Base-by-base conservation (phyloP, 2,329 filamentous ascomycete species). In the Sporothrix globosa region DNA sequence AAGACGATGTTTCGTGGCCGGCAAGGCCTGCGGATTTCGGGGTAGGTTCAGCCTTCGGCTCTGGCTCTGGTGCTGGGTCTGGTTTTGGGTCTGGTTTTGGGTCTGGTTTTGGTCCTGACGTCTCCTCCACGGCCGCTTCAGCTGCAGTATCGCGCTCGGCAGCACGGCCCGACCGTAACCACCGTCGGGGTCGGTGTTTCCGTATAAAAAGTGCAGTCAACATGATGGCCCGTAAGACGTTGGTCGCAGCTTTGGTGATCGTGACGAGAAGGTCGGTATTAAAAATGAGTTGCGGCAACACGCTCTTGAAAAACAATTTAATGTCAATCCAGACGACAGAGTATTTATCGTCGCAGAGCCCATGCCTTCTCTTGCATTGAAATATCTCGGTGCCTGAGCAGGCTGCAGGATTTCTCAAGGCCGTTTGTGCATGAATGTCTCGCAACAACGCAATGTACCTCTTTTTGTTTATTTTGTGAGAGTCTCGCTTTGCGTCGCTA, bases 151-250 rank as follows among this genome's bases (percentile, higher is more conserved):
- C 21, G 14, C n/a, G 44, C 61, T 50, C 44, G 5, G 46, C 61
- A 7, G 44, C 24, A 50, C 52, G 13, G 3, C 24, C 44, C 13
- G n/a, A 9, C 6, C 44, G 30, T 19, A 13, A 30, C 17, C 11
- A 11, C 19, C 4, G 34, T 10, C 24, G 11, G 10, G 63, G 61
- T 11, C 48, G 48, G 30, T 67, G 39, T 21, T 50, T 48, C 48
- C 48, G 63, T 30, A 67, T 67, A 10, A 67, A 67, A 2, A 67
- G 63, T 41, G 63, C 63, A 4, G 63, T 67, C 46, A 53, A 48
- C 63, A 67, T 67, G 7, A 63, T 27, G 27, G 53, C 14, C 5
- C 14, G 53, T 34, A 34, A 24, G n/a, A 10, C 27, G 56, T 41
- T 6, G 34, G 34, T 10, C 2, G n/a, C 44, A 34, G 19, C 2